These are phyloP conservation scores for Blastocystis sp. DNA, from an alignment of 352 stramenopile genomes.

Conservation along the genomic window DNA sequence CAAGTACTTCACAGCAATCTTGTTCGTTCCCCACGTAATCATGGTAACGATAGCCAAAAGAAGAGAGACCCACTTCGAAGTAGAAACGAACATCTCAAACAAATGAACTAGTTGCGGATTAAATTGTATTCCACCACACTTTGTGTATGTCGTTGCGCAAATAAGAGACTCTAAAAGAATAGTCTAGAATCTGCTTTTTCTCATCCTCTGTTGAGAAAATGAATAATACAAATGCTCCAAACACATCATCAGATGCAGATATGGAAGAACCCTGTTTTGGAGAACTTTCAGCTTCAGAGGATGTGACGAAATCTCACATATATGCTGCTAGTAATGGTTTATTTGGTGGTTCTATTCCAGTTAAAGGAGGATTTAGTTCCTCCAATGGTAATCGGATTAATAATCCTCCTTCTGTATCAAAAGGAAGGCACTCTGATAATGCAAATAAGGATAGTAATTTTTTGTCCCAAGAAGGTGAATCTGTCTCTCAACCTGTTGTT, in stretches of 20 bases:
- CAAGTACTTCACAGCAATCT: slow-evolving; percentile 61
- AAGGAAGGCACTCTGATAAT: background rate
- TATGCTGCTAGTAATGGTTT: background rate
- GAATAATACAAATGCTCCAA: background rate
- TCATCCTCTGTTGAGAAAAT: background rate
- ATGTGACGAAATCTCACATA: background rate
- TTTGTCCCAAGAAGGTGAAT: background rate
- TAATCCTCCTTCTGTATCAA: background rate
- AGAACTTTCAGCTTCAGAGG: background rate
- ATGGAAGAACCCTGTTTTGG: background rate
- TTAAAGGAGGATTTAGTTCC: too few species aligned
- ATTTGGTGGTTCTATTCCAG: too few species aligned
- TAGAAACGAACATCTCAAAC: slow-evolving; percentile 51
- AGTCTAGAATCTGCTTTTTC: background rate
- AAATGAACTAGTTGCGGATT: background rate
- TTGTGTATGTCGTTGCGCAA: slow-evolving; percentile 14
- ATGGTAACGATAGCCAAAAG: slow-evolving; percentile 53
- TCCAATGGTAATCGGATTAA: background rate
- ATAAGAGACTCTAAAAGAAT: background rate
- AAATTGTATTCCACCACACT: slow-evolving; percentile 51
- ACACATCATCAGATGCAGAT: background rate
- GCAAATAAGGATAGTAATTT: background rate
- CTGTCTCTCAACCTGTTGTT: too few species aligned
- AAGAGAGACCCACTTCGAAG: slow-evolving; percentile 49
- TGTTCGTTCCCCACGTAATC: slow-evolving; percentile 61